Base-by-base conservation (phyloP, 1,139 yeast species). In the Yamadazyma sp. region DNA sequence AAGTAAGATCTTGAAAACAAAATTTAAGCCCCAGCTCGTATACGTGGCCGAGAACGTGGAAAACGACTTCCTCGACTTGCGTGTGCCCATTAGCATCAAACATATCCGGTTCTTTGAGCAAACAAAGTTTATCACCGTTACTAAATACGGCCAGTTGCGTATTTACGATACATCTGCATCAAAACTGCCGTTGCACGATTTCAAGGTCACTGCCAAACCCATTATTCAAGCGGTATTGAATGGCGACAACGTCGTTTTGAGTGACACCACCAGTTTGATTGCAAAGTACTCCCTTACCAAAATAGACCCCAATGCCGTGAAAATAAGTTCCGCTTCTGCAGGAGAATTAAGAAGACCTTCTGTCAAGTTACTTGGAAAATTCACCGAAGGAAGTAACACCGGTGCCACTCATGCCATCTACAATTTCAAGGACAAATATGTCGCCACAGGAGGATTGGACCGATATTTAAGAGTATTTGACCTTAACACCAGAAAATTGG, bases 391-490 rank as follows among this genome's bases (percentile, higher is more conserved):
- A 8, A 69, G 70, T 3, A 70, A 70, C 47, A 68, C 76, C 15
- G 77, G 77, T 45, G 76, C 76, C 13, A 61, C 69, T 3, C 62
- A 61, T 51, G 69, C 63, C 6, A 52, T 59, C 13, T 54, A 51
- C 33, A 50, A 57, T 9, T 46, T 45, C 12, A 53, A 57, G 29
- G 60, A 58, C 37, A 43, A 45, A 29, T 49, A 66, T 9, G 53
- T 69, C 24, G 72, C 64, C 11, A 72, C 88, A 18, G 96, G 95
- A 30, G 96, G 96, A 0, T 71, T 89, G 27, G 97, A 90, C 56
- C 73, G 96, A 53, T 90, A 88, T 56, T 70, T 88, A 30, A 73
- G 97, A 41, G 86, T 86, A 2, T 90, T 77, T 59, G 83, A 86
- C 45, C 56, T 80, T 6, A 64, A 62, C 2, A 60, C 78, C 0